A percentile compares a stretch with the other conserved stretches of the same genome.
These are phyloP conservation scores for Petunia axillaris DNA, from an alignment of 257 asterid genomes.

Conservation along the genomic window DNA sequence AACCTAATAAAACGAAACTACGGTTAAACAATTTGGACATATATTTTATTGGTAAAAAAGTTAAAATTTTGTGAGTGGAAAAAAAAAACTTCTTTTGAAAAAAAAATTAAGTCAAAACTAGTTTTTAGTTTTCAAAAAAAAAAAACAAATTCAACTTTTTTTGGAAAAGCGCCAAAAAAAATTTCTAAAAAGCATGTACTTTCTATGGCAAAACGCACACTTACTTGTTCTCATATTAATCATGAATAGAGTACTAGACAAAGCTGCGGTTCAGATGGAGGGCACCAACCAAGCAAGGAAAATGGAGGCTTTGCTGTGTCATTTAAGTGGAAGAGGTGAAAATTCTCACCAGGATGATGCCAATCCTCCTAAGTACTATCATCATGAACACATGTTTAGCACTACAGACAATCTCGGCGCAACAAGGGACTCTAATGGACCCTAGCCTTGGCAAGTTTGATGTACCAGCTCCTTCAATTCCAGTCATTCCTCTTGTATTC, in stretches of 20 bases:
- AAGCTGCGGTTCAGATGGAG: slow-evolving; percentile 52
- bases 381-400: slow-evolving; percentile 72
- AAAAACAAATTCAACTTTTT: too few relatives aligned
- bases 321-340: slow-evolving; percentile 76
- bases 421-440: slow-evolving; percentile 65
- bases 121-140: too few relatives aligned
- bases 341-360: slow-evolving; percentile 63
- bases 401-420: slow-evolving; percentile 66
- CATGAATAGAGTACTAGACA: slow-evolving; percentile 56
- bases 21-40: too few relatives aligned
- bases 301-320: slow-evolving; percentile 65
- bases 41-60: too few relatives aligned
- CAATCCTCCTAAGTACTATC: slow-evolving; percentile 65
- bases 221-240: not conserved
- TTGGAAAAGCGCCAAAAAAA: too few relatives aligned
- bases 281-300: slow-evolving; percentile 35
- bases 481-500: slow-evolving; percentile 63
- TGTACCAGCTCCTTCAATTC: slow-evolving; percentile 66
- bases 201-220: too few relatives aligned
- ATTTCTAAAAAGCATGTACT: too few relatives aligned
- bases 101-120: too few relatives aligned
- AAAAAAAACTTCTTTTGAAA: too few relatives aligned
- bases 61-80: too few relatives aligned
- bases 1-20: too few relatives aligned
- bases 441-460: slow-evolving; percentile 56